These are phyloP conservation scores for Penicillium pulvis DNA, from an alignment of 495 filamentous ascomycete species.

Conservation along the genomic window DNA sequence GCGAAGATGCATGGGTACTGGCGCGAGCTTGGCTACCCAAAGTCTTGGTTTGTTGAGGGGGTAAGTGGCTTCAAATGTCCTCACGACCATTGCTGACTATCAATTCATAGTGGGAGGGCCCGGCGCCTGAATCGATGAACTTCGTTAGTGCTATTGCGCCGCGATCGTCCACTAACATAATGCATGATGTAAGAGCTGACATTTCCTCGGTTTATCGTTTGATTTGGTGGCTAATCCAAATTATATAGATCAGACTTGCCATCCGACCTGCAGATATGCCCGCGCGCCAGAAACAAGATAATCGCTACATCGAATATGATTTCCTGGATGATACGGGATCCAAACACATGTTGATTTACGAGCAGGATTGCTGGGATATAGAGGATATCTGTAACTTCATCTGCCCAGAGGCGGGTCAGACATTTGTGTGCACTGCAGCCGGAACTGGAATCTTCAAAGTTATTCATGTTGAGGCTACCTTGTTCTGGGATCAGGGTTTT, in stretches of 20 bases:
- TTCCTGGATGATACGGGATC: conserved; percentile 4
- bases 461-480: background rate
- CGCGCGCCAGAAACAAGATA: background rate
- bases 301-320: background rate
- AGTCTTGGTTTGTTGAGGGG: background rate
- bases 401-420: background rate
- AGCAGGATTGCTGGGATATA: background rate
- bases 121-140: background rate
- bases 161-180: background rate
- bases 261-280: conserved; percentile 1
- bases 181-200: background rate
- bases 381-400: background rate
- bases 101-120: background rate
- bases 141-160: background rate
- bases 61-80: background rate
- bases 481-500: conserved; percentile 1
- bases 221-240: background rate
- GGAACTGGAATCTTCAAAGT: background rate
- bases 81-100: background rate
- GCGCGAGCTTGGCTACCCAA: background rate
- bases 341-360: background rate
- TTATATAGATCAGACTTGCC: background rate
- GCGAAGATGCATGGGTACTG: background rate
- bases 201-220: background rate
- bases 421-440: conserved; percentile 1